Evolutionary conservation across 352 stramenopile species (phyloP), one percentile per base, ranked within the genome.

Genomic region (Phytophthora cactorum): DNA sequence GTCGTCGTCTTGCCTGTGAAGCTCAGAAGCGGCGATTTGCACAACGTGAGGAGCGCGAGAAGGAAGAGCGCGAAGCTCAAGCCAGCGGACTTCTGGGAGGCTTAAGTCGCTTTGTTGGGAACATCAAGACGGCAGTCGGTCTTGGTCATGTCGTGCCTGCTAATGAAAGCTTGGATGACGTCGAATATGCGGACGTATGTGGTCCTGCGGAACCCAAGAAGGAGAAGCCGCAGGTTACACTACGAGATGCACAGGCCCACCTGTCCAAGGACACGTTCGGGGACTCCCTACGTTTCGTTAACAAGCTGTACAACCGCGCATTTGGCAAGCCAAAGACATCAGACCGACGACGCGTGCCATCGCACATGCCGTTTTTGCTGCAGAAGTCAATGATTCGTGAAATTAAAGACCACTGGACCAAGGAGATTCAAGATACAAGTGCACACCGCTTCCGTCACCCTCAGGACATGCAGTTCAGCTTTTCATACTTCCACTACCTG

Each of bases 401-500:
- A 65, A 96, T 98, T 64, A 96, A 98, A 63, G 62, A 69, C n/a
- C 75, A 79, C 3, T 97, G 85, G 86, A 76, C 71, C 0, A 66
- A 71, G 9, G 87, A 96, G 64, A 87, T 90, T 34, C 62, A 91
- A 9, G 74, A 75, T 14, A 98, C 93, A 14, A 95, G 87, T 15
- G 54, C 74, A 5, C 91, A 98, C 52, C 87, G 93, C 5, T 98
- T 98, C 66, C 91, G 95, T 27, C 86, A 93, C 49, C 78, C 84
- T 6, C 68, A 97, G 43, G 96, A 98, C 75, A 97, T 98, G 90
- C 95, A 98, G 67, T 98, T 98, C 62, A 93, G 91, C 59, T 98
- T 98, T 63, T 86, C 88, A 34, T 98, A 98, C 72, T 98, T 98
- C 67, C 94, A 98, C 68, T 98, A 97, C 68, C 50, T 98, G 27